A percentile compares a stretch with the other conserved stretches of the same genome.
Conservation (phyloP, 2,329 filamentous ascomycete species). For the Rhinocladiella similis region DNA sequence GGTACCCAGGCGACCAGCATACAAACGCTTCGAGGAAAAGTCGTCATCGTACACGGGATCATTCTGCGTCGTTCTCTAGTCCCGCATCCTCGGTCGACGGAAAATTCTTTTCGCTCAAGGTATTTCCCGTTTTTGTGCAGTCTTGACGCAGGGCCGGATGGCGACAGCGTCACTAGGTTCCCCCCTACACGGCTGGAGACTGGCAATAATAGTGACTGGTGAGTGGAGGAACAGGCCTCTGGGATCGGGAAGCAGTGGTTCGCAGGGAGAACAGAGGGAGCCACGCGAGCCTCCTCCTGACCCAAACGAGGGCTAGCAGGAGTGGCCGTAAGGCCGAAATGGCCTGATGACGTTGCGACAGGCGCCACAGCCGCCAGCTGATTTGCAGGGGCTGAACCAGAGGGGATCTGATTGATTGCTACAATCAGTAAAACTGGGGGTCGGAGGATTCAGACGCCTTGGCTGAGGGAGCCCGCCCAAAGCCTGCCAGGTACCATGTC, state of each 20-base stretch:
- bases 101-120: constrained; percentile 5
- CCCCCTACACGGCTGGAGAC: too few species aligned
- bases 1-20: not conserved
- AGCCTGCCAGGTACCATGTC: not conserved
- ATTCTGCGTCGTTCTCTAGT: not conserved
- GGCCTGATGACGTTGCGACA: constrained; percentile 2
- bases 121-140: not conserved
- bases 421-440: not conserved
- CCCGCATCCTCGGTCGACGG: not conserved
- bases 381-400: not conserved
- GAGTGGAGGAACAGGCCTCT: not conserved
- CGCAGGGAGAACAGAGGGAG: not conserved
- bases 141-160: constrained; percentile 2
- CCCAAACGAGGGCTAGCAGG: too few species aligned
- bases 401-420: not conserved
- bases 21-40: not conserved
- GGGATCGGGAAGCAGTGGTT: not conserved
- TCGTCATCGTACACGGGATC: not conserved
- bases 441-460: not conserved
- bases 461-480: not conserved
- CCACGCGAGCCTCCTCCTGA: not conserved
- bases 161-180: too few species aligned
- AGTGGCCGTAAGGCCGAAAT: not conserved
- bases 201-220: too few species aligned
- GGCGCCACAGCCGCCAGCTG: not conserved